Percentiles rank a stretch among this genome's conserved stretches.
Conservation (phyloP, 208 protist genomes). For the Leishmania martiniquensis region DNA sequence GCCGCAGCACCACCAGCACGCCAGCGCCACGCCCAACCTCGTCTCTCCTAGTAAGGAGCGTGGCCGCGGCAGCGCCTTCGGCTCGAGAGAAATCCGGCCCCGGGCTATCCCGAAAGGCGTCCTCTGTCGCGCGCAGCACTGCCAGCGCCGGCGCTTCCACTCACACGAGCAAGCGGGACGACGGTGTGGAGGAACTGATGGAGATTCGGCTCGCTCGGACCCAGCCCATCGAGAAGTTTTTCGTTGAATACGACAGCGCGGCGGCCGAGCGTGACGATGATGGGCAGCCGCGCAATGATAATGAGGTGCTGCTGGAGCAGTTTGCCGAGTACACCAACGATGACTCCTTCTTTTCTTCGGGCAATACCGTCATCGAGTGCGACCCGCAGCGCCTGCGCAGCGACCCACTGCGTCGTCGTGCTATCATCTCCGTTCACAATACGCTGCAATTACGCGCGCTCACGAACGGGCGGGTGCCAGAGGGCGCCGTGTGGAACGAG, state of each 20-base stretch:
- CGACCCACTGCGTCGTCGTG: slow-evolving; percentile 46
- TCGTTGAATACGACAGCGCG: slow-evolving; percentile 59
- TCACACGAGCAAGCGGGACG: slow-evolving; percentile 19
- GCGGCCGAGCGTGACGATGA: slow-evolving; percentile 37
- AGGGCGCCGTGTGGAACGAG: slow-evolving; percentile 56
- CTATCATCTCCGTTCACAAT: slow-evolving; percentile 64
- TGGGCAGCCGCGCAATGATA: slow-evolving; percentile 65
- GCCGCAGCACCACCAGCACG: slow-evolving; percentile 8
- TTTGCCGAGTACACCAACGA: slow-evolving; percentile 93
- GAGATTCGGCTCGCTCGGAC: slow-evolving; percentile 46
- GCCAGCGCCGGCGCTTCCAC: slow-evolving; percentile 30
- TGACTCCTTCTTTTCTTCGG: slow-evolving; percentile 88
- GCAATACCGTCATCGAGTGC: slow-evolving; percentile 63
- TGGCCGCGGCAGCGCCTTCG: neutral
- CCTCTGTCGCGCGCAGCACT: slow-evolving; percentile 17
- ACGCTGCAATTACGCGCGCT: slow-evolving; percentile 61
- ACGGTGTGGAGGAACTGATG: slow-evolving; percentile 74
- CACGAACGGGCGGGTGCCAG: slow-evolving; percentile 59
- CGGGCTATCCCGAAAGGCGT: slow-evolving; percentile 8
- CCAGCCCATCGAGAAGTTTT: slow-evolving; percentile 82
- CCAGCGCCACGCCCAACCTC: slow-evolving; percentile 1
- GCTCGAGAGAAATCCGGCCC: slow-evolving; percentile 9
- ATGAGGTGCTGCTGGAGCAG: slow-evolving; percentile 80
- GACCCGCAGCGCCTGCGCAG: slow-evolving; percentile 61
- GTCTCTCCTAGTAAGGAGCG: neutral